These are phyloP conservation scores for Boletus smithii DNA, from an alignment of 1,284 basidiomycete genomes.

Conservation along the genomic window DNA sequence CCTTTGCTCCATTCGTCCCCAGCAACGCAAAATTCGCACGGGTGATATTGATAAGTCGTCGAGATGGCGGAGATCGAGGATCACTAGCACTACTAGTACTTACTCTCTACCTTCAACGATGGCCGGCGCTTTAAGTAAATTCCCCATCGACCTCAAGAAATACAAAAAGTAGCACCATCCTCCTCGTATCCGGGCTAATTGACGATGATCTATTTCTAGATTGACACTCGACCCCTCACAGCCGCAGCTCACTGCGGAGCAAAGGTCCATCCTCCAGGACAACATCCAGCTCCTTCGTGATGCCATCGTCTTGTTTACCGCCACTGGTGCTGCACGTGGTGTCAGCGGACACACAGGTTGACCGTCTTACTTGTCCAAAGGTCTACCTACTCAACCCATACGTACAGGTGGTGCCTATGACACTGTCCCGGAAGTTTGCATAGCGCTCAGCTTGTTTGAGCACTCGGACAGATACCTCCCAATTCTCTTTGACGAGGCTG, in stretches of 20 bases:
- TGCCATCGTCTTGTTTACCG: constrained; percentile 79
- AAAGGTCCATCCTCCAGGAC: constrained; percentile 54
- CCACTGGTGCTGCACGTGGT: constrained; percentile 75
- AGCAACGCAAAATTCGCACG: constrained; percentile 27
- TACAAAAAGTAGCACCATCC: constrained; percentile 59
- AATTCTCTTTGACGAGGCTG: constrained; percentile 74
- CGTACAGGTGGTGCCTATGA: constrained; percentile 74
- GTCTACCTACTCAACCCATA: constrained; percentile 7
- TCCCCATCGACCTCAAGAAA: constrained; percentile 73
- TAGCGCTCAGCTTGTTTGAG: constrained; percentile 69
- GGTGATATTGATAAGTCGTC: constrained; percentile 18
- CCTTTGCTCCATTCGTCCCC: too few relatives aligned
- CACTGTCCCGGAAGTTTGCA: constrained; percentile 78
- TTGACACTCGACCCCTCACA: constrained; percentile 67
- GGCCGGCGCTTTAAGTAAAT: constrained; percentile 42
- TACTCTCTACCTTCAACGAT: constrained; percentile 30
- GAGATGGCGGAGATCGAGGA: constrained; percentile 3
- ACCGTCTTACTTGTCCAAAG: constrained; percentile 6
- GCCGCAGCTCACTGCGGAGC: constrained; percentile 54
- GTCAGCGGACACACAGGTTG: constrained; percentile 79
- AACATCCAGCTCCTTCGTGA: constrained; percentile 81
- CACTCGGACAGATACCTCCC: constrained; percentile 60
- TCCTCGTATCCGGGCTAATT: not conserved
- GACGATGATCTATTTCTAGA: constrained; percentile 37
- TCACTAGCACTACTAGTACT: too few relatives aligned